Conservation (phyloP, 2,329 filamentous ascomycete genomes). For the Apiospora arundinis region DNA sequence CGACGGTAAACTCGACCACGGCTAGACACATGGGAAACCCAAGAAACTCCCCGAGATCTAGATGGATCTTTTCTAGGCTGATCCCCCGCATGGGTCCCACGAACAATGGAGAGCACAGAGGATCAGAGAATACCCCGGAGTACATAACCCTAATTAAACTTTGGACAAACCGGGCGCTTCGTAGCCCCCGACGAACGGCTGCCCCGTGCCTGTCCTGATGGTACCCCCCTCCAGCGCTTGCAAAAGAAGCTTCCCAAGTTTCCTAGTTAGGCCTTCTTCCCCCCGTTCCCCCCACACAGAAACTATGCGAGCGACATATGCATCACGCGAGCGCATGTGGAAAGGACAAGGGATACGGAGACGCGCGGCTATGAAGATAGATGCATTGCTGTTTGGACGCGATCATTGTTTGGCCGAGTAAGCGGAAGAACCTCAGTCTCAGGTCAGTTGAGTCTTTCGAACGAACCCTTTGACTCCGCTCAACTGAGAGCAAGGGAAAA, state of each 20-base stretch:
- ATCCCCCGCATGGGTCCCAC: neutral
- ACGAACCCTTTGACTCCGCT: neutral
- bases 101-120: neutral
- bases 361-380: conserved; percentile 8
- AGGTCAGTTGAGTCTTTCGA: neutral
- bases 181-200: conserved; percentile 15
- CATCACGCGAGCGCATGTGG: neutral
- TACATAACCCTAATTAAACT: neutral
- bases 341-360: neutral
- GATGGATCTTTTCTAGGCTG: conserved; percentile 5
- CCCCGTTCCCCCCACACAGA: neutral
- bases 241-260: neutral
- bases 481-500: neutral
- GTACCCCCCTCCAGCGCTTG: neutral
- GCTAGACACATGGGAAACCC: conserved; percentile 7
- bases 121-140: neutral
- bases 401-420: conserved; percentile 13
- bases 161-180: neutral
- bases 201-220: conserved; percentile 1
- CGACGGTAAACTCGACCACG: neutral
- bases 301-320: neutral
- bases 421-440: neutral
- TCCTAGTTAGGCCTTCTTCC: neutral
- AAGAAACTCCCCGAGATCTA: conserved; percentile 5
- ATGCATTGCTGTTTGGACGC: neutral